Base-by-base conservation (phyloP, 257 asterid species). In the Knoxia roxburghii region DNA sequence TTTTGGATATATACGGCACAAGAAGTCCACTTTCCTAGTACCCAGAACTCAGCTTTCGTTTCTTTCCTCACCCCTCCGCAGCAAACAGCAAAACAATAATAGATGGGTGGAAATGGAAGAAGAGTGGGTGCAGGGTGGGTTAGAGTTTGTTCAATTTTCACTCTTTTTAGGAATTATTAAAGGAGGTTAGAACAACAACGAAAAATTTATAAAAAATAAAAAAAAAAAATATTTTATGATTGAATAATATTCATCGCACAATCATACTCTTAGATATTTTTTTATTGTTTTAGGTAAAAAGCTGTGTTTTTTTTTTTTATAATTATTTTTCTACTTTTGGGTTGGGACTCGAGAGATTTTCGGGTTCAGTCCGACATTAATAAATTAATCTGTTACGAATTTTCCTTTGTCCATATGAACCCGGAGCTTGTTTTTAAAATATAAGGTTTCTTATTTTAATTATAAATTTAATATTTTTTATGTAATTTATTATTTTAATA, bases 81-180 rank as follows among this genome's bases (percentile, higher is more conserved):
- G 63, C 40, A n/a, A n/a, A n/a, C n/a, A 33, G 40, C 50, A 49
- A 43, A 69, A 35, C 39, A 26, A 54, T 56, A 54, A 66, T 54
- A 58, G 61, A 40, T 65, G 76, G 75, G 72, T 61, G 64, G 72
- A 51, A 68, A 69, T 61, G 64, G 72, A 51, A 68, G 64, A 30
- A 75, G 75, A 67, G 59, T 69, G 72, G 79, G 75, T 75, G n/a
- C 67, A 64, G 52, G 54, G 26, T 23, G 57, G 50, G 50, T 32
- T 50, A 50, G 29, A 64, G 20, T 27, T 64, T 50, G 56, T 59
- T 39, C 12, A 23, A 40, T 62, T 62, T 30, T 71, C 37, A 20
- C 64, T 59, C 64, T 33, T 57, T 54, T 57, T 56, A 41, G 46
- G 10, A 41, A 41, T 41, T 41, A 41, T 3, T n/a, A n/a, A n/a